A percentile compares a stretch with the other conserved stretches of the same genome.
These are phyloP conservation scores for Capronia americana DNA, from an alignment of 2,329 filamentous ascomycete species.

Conservation along the genomic window DNA sequence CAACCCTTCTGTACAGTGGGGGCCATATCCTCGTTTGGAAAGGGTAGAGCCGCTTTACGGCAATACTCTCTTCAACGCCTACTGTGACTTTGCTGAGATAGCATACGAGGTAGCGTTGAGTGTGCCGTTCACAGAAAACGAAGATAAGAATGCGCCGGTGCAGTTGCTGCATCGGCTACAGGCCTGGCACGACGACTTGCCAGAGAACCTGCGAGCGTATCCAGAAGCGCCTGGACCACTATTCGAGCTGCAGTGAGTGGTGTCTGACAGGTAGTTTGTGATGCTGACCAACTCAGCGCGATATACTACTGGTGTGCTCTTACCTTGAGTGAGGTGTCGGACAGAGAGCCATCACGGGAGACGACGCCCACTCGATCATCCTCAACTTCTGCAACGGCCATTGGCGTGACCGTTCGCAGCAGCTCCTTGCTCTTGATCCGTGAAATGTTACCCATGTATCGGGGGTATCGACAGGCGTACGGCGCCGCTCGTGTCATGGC, in stretches of 20 bases:
- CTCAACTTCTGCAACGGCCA: neutral
- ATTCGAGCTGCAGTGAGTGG: conserved; percentile 17
- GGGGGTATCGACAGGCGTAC: conserved; percentile 10
- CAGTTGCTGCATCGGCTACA: conserved; percentile 11
- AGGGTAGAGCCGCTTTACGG: conserved; percentile 9
- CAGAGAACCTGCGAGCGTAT: neutral
- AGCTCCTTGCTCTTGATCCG: conserved; percentile 16
- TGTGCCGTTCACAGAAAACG: neutral
- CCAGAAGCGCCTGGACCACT: conserved; percentile 7
- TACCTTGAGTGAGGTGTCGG: conserved; percentile 15
- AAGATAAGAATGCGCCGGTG: conserved; percentile 3
- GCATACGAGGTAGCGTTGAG: conserved; percentile 18
- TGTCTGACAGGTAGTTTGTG: neutral
- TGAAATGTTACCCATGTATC: conserved; percentile 13
- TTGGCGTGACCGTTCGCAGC: conserved; percentile 3
- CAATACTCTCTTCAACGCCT: conserved; percentile 2
- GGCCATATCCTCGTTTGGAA: conserved; percentile 10
- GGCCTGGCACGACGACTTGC: conserved; percentile 4
- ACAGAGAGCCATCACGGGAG: neutral
- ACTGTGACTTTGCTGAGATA: conserved; percentile 19
- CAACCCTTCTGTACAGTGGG: conserved; percentile 7
- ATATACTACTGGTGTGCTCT: conserved; percentile 14
- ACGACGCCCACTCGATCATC: neutral
- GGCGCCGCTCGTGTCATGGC: conserved; percentile 15
- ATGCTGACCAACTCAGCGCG: conserved; percentile 1